Conservation (phyloP, 129 eudicot species). For the Solidago caesia region DNA sequence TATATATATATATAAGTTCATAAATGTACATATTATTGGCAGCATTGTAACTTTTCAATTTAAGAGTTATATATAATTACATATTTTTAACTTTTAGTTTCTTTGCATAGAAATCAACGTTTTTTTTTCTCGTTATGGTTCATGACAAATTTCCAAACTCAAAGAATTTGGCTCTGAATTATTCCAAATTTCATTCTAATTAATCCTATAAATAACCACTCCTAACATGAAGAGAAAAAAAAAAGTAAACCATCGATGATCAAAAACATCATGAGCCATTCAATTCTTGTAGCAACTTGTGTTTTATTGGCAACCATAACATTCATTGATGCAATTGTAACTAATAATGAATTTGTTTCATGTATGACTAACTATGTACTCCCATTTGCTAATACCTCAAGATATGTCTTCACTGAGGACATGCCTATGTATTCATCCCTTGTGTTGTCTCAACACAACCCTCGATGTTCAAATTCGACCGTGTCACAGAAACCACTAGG, state of each 20-base stretch:
- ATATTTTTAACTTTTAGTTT: background rate
- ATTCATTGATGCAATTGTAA: background rate
- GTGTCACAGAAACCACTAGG: constrained; percentile 27
- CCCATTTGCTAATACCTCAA: constrained; percentile 13
- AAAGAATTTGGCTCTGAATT: constrained; percentile 25
- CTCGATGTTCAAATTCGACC: constrained; percentile 34
- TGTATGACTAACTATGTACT: constrained; percentile 25
- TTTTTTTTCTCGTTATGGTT: background rate
- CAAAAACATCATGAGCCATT: constrained; percentile 14
- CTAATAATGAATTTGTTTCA: constrained; percentile 15
- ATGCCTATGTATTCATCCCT: constrained; percentile 38
- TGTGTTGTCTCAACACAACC: constrained; percentile 45
- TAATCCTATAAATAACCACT: constrained; percentile 20
- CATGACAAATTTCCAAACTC: constrained; percentile 25
- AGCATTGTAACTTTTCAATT: too few relatives aligned
- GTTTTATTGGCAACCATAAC: constrained; percentile 14
- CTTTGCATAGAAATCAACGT: constrained; percentile 28
- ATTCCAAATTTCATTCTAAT: constrained; percentile 22
- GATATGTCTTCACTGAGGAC: constrained; percentile 22
- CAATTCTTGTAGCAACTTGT: constrained; percentile 16
- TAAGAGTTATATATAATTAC: too few relatives aligned
- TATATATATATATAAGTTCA: too few relatives aligned
- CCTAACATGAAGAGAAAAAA: background rate
- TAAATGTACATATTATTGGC: too few relatives aligned
- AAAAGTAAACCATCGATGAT: background rate